A percentile compares a stretch with the other conserved stretches of the same genome.
phyloP scores from a whole-genome alignment of 176 grass and related monocot species.

The Saccharum spontaneum region DNA sequence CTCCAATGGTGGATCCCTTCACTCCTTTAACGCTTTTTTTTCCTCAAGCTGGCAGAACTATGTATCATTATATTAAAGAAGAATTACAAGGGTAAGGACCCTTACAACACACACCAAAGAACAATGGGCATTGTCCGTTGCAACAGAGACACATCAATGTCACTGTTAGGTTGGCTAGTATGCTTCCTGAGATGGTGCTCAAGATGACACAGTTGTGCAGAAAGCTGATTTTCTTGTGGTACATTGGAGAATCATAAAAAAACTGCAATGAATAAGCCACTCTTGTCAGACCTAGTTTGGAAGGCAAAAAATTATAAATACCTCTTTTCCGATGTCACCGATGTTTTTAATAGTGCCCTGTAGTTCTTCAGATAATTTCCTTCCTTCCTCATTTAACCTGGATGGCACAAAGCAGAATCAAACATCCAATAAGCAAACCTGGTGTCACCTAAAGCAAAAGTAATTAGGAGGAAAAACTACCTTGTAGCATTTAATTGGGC shows the following conservation, averaged over 20 bases:
- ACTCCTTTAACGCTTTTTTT: neutral
- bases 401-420: conserved; percentile 27
- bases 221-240: neutral
- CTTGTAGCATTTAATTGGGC: conserved; percentile 55
- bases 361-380: conserved; percentile 49
- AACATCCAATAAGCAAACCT: conserved; percentile 19
- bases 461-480: conserved; percentile 36
- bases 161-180: neutral
- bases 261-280: neutral
- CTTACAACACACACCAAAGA: neutral
- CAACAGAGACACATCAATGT: neutral
- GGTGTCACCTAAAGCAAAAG: conserved; percentile 7
- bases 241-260: conserved; percentile 4
- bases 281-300: neutral
- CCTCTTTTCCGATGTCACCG: conserved; percentile 61
- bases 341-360: conserved; percentile 42
- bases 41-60: neutral
- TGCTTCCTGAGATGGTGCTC: neutral
- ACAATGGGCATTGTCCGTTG: neutral
- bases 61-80: neutral
- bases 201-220: neutral
- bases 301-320: neutral
- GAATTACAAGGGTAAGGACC: neutral
- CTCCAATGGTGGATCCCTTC: neutral
- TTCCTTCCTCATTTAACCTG: conserved; percentile 75